phyloP scores from a whole-genome alignment of 352 stramenopile species.

The Pythium myriotylum region DNA sequence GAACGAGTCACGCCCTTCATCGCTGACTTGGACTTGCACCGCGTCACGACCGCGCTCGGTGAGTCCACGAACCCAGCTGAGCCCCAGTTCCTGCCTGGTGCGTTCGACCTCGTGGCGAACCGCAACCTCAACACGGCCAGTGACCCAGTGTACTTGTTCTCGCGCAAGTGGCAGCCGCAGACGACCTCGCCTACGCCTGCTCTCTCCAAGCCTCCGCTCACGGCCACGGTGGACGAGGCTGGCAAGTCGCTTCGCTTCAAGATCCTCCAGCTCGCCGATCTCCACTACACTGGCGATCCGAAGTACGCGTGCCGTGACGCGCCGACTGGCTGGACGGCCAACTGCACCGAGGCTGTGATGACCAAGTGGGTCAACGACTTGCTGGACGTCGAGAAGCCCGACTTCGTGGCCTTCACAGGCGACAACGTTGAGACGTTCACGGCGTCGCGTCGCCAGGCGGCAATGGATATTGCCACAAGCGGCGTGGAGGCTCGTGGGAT shows the following conservation, averaged over 20 bases:
- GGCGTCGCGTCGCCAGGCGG: constrained; percentile 21
- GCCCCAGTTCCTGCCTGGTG: constrained; percentile 11
- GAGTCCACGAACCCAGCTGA: not conserved
- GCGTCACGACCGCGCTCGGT: constrained; percentile 1
- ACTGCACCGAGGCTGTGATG: constrained; percentile 54
- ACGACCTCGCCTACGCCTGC: constrained; percentile 1
- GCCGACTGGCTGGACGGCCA: constrained; percentile 15
- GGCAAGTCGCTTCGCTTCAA: constrained; percentile 42
- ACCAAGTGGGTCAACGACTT: constrained; percentile 52
- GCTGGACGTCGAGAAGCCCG: constrained; percentile 56
- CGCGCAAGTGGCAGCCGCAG: not conserved
- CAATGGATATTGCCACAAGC: constrained; percentile 40
- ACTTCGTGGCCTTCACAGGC: constrained; percentile 67
- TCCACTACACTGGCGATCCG: constrained; percentile 50
- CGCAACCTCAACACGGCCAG: constrained; percentile 12
- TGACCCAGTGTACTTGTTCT: not conserved
- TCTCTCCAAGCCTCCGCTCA: constrained; percentile 30
- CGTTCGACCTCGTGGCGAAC: constrained; percentile 2
- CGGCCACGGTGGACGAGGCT: constrained; percentile 23
- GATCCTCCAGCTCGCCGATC: constrained; percentile 70
- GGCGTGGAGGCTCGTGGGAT: constrained; percentile 49
- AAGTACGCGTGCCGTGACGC: constrained; percentile 33
- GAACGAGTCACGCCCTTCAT: constrained; percentile 5
- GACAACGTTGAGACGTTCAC: constrained; percentile 55
- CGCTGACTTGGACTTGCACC: constrained; percentile 7